Evolutionary conservation across 2,329 filamentous ascomycete genomes (phyloP), one percentile per base, ranked within the genome.

Genomic region (Akanthomyces uredinophilus): DNA sequence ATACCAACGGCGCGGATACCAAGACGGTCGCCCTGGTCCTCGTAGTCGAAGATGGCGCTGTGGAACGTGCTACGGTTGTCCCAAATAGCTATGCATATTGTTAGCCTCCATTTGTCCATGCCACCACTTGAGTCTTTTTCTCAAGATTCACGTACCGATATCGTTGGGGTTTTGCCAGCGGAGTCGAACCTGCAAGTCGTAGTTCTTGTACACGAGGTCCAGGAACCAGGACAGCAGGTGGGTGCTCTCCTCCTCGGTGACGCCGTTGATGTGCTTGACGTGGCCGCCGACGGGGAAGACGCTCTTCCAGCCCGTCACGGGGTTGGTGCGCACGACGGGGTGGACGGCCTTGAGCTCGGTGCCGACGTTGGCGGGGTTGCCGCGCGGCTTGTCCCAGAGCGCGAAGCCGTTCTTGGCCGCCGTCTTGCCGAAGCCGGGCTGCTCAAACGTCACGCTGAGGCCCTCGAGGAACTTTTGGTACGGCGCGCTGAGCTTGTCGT

Each of bases 401-500:
- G 75, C 70, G 70, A 81, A 81, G 47, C 74, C 75, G 63, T 78
- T 75, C 5, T 68, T 66, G 6, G 74, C 72, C 0, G 83, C 83
- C 8, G 79, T 74, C 18, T 80, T 71, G 62, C 76, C 76, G 71
- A 85, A 87, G 1, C 72, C 70, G 0, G 82, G 80, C 66, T 81
- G 77, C 0, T 78, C 78, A 64, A 80, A 81, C 0, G 81, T 84
- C 3, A 80, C 86, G 0, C 83, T 87, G 8, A 88, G 72, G 0
- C 72, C 71, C 60, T 88, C 85, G 32, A 88, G 77, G 70, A 88
- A 87, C 27, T 74, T 74, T 63, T 83, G 83, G 59, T 83, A 82
- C 0, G 82, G 75, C 2, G 76, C 74, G 4, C 82, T 86, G 63
- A 90, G 77, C 32, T 84, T 81, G 68, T 90, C 86, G 67, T 87